Conservation (phyloP, 257 asterid genomes). For the Przewalskia tangutica region DNA sequence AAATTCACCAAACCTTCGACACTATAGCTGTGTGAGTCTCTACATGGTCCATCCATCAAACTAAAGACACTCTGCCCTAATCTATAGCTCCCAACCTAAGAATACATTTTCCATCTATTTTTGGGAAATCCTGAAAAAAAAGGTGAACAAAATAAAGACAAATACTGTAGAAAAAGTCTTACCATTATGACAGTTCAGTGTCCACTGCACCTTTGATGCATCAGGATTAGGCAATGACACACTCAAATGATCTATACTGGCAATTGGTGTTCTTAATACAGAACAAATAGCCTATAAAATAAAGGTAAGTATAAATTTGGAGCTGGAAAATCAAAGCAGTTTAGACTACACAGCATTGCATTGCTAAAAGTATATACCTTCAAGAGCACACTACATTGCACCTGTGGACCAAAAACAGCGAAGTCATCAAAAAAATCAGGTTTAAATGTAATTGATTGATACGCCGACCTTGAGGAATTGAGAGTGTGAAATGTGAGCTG, state of each 20-base stretch:
- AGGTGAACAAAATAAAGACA: neutral
- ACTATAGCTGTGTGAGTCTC: neutral
- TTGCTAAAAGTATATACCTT: slow-evolving; percentile 33
- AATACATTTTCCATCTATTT: neutral
- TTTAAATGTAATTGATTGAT: slow-evolving; percentile 64
- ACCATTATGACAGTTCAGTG: slow-evolving; percentile 77
- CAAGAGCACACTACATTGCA: slow-evolving; percentile 73
- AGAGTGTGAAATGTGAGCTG: slow-evolving; percentile 77
- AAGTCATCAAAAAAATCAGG: slow-evolving; percentile 75
- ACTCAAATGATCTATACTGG: slow-evolving; percentile 57
- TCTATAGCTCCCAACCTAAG: neutral
- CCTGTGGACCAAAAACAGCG: slow-evolving; percentile 41
- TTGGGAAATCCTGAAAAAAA: neutral
- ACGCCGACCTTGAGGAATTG: slow-evolving; percentile 85
- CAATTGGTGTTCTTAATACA: slow-evolving; percentile 78
- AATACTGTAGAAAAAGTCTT: slow-evolving; percentile 7
- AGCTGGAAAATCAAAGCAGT: neutral
- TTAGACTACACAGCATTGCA: neutral
- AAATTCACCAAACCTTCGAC: neutral
- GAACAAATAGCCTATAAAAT: slow-evolving; percentile 68
- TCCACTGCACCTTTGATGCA: slow-evolving; percentile 88
- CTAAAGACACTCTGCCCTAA: neutral
- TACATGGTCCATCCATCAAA: neutral
- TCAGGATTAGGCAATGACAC: slow-evolving; percentile 55
- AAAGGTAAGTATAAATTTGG: neutral